Conservation (phyloP, 768 basidiomycete genomes). For the Leccinum disarticulatum region DNA sequence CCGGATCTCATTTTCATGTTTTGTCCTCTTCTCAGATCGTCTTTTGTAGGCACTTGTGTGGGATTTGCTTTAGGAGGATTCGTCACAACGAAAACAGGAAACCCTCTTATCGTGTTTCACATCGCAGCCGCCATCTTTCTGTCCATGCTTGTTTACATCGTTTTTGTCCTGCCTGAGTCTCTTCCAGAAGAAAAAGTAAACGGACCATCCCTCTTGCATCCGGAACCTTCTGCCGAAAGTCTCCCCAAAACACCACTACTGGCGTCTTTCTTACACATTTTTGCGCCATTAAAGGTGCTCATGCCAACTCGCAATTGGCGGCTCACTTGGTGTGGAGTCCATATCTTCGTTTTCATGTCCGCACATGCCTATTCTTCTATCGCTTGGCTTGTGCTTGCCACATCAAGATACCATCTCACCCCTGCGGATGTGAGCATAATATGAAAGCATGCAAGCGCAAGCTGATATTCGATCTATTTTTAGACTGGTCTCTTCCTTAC, state of each 20-base stretch:
- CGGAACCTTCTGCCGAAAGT: neutral
- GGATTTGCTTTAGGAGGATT: conserved; percentile 32
- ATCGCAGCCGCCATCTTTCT: conserved; percentile 15
- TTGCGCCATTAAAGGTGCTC: conserved; percentile 27
- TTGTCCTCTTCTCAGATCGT: neutral
- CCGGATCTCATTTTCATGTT: neutral
- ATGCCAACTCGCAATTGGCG: conserved; percentile 30
- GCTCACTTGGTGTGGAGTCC: conserved; percentile 29
- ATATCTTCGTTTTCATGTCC: conserved; percentile 23
- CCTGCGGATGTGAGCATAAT: conserved; percentile 24
- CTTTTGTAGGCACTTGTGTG: conserved; percentile 21
- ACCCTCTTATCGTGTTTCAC: conserved; percentile 26
- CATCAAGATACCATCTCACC: conserved; percentile 28
- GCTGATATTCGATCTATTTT: neutral
- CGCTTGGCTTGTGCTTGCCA: conserved; percentile 25
- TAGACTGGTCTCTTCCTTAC: conserved; percentile 33
- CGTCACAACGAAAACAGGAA: conserved; percentile 26
- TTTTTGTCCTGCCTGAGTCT: conserved; percentile 31
- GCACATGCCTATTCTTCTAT: conserved; percentile 14
- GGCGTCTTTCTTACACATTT: conserved; percentile 5
- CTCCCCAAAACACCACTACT: neutral
- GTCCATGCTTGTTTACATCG: conserved; percentile 21
- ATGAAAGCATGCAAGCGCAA: neutral
- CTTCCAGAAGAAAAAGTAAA: conserved; percentile 27
- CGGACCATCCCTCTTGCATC: conserved; percentile 9